Evolutionary conservation across 768 basidiomycete genomes (phyloP), one percentile per base, ranked within the genome.

Genomic region (Leucocoprinus birnbaumii): DNA sequence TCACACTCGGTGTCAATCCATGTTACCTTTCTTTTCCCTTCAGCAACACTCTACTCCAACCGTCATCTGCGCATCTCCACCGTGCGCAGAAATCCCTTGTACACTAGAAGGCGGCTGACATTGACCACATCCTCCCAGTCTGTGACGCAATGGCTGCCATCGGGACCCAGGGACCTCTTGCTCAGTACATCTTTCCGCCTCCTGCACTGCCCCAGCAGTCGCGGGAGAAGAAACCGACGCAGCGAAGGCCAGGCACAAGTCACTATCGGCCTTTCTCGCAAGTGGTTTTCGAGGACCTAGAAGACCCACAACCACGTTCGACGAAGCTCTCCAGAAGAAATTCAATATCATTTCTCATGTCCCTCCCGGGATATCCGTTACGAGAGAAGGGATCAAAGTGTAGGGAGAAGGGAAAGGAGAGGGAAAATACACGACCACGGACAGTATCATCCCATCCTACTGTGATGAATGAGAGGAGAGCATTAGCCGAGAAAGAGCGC

Each of bases 251-350:
- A 22, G 24, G 14, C 14, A 53, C 31, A 13, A 67, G 71, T 40
- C 74, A 77, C 55, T 77, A 77, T 57, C 70, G 72, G 40, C 74
- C 76, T 1, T 66, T 72, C 57, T 77, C 77, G 1, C 66, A 70
- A 3, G 59, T 74, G 40, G 61, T 67, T 38, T 54, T 66, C 10
- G 66, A 70, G 3, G 51, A 59, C 21, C 35, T 48, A 5, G 40
- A 53, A 18, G 37, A 14, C 16, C 43, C 60, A 31, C 44, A 31
- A n/a, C 5, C 48, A 27, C 47, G 19, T 13, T 35, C 27, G 21
- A 8, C 19, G 13, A 49, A 49, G 16, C 10, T 38, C 35, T 49
- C 47, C 13, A 48, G 31, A n/a, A 55, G 48, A 26, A 41, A 44
- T 25, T 55, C 54, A 22, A 31, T 49, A 16, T 34, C 46, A 19